phyloP scores from a whole-genome alignment of 1,284 basidiomycete species.

The Papiliotrema laurentii region DNA sequence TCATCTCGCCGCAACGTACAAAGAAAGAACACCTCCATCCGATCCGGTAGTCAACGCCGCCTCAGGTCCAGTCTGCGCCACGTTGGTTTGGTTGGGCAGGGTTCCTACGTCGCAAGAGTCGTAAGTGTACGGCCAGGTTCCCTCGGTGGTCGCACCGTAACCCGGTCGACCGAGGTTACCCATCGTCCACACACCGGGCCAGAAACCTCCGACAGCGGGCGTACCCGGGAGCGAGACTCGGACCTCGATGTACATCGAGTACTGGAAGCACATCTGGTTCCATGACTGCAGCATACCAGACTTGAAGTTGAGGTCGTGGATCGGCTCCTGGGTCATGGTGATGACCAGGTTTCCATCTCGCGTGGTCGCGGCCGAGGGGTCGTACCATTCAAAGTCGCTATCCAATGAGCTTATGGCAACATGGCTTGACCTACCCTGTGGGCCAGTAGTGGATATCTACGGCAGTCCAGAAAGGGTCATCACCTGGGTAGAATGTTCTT shows the following conservation, averaged over 20 bases:
- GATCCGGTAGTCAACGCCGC: conserved; percentile 23
- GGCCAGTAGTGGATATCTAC: conserved; percentile 70
- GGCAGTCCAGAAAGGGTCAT: conserved; percentile 50
- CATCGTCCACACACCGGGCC: conserved; percentile 86
- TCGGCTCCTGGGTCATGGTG: conserved; percentile 62
- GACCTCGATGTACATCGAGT: conserved; percentile 48
- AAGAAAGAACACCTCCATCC: conserved; percentile 19
- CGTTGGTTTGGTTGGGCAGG: conserved; percentile 54
- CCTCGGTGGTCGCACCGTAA: conserved; percentile 70
- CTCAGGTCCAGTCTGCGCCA: conserved; percentile 39
- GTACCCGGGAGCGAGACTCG: conserved; percentile 75
- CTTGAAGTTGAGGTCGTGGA: conserved; percentile 69
- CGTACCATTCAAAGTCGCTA: conserved; percentile 69
- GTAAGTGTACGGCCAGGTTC: conserved; percentile 55
- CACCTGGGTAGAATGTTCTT: conserved; percentile 66
- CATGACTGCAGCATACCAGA: conserved; percentile 53
- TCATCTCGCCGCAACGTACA: conserved; percentile 22
- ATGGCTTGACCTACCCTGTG: conserved; percentile 26
- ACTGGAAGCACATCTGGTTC: conserved; percentile 83
- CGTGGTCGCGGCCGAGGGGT: conserved; percentile 76
- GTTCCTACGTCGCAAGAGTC: conserved; percentile 80
- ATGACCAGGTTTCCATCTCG: conserved; percentile 72
- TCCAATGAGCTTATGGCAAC: neutral
- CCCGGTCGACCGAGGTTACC: conserved; percentile 83
- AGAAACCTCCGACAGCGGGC: conserved; percentile 53